Evolutionary conservation across 2,329 filamentous ascomycete genomes (phyloP).

Genomic region (Fusarium sp.): DNA sequence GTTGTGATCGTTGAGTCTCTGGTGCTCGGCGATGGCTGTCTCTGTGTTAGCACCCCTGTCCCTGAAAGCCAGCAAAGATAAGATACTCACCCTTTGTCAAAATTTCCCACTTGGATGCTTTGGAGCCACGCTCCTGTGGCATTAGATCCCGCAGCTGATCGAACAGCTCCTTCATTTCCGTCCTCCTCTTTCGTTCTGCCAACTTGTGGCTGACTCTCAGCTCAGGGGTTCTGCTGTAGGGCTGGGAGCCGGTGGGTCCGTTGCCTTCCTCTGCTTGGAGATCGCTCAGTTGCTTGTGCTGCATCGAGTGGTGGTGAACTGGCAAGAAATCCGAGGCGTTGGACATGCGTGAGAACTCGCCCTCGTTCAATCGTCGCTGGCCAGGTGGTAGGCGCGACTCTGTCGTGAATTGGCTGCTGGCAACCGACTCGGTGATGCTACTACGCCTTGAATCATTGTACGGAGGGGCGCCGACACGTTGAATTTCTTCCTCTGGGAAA

Average conservation of each 20-base stretch:
- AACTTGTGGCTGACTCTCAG: conserved; percentile 84
- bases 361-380: conserved; percentile 75
- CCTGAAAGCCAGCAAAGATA: neutral
- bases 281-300: conserved; percentile 74
- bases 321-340: conserved; percentile 64
- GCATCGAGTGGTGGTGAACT: conserved; percentile 76
- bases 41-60: conserved; percentile 17
- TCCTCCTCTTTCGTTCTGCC: conserved; percentile 81
- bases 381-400: conserved; percentile 76
- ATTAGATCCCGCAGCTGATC: conserved; percentile 80
- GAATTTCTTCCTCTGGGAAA: conserved; percentile 76
- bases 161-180: conserved; percentile 89
- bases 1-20: conserved; percentile 60
- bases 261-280: conserved; percentile 65
- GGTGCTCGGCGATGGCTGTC: conserved; percentile 68
- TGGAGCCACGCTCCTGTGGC: conserved; percentile 80
- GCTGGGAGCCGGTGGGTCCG: conserved; percentile 66
- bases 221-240: conserved; percentile 84
- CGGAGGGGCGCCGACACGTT: conserved; percentile 56
- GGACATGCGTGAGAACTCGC: conserved; percentile 59
- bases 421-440: conserved; percentile 78
- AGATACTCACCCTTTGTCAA: conserved; percentile 74
- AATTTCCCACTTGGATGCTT: conserved; percentile 90
- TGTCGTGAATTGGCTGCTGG: conserved; percentile 79
- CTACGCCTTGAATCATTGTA: conserved; percentile 74